Conservation (phyloP, 2,329 filamentous ascomycete species). For the Cucurbitaria berberidis region DNA sequence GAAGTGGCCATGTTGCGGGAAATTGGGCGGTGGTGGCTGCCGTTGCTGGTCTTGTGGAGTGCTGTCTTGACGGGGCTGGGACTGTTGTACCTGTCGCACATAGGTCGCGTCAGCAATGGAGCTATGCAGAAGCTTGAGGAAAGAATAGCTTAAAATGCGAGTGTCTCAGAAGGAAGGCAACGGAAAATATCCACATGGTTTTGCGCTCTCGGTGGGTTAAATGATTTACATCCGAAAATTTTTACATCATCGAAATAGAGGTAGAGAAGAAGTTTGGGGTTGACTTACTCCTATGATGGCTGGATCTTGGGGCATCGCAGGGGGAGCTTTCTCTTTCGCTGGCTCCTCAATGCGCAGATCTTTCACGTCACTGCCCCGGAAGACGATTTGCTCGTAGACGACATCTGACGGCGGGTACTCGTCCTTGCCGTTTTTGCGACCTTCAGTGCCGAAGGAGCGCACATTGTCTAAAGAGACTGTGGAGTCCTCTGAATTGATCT, state of each 20-base stretch:
- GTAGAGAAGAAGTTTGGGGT: slow-evolving; percentile 10
- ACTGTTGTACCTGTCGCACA: slow-evolving; percentile 41
- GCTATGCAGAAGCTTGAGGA: slow-evolving; percentile 13
- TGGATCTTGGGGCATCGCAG: slow-evolving; percentile 87
- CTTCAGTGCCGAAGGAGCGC: slow-evolving; percentile 91
- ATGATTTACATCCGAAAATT: slow-evolving; percentile 96
- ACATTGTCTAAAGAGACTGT: slow-evolving; percentile 98
- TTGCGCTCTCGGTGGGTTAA: slow-evolving; percentile 91
- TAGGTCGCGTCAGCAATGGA: slow-evolving; percentile 30
- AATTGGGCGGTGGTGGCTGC: slow-evolving; percentile 48
- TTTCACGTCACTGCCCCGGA: slow-evolving; percentile 97
- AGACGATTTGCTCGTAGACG: slow-evolving; percentile 98
- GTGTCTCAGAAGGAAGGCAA: slow-evolving; percentile 99
- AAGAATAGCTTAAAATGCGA: slow-evolving; percentile 11
- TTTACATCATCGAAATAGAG: slow-evolving; percentile 77
- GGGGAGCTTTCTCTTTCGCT: slow-evolving; percentile 72
- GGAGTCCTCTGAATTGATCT: slow-evolving; percentile 97
- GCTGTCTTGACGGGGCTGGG: slow-evolving; percentile 30
- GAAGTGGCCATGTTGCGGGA: slow-evolving; percentile 51
- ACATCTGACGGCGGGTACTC: slow-evolving; percentile 85
- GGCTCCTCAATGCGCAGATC: slow-evolving; percentile 92
- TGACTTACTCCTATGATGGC: slow-evolving; percentile 94
- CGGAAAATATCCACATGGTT: slow-evolving; percentile 93
- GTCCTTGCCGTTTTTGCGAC: slow-evolving; percentile 78
- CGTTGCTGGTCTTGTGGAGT: slow-evolving; percentile 32